phyloP scores from a whole-genome alignment of 768 basidiomycete genomes.

The Suillus luteus region DNA sequence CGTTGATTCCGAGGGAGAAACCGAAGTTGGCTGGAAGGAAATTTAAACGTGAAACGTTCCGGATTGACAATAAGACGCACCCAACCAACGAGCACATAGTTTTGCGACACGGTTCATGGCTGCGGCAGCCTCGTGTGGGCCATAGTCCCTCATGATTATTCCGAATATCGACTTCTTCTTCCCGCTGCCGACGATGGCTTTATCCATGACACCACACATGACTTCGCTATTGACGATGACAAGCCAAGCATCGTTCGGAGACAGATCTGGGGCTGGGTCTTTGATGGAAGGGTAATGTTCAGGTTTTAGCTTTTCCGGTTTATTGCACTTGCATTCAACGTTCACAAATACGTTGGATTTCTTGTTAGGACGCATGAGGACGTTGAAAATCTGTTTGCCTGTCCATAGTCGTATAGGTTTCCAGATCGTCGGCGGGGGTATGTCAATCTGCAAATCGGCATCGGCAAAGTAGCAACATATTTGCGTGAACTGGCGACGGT shows the following conservation, averaged over 20 bases:
- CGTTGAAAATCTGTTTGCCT: slow-evolving; percentile 97
- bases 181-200: slow-evolving; percentile 94
- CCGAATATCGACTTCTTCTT: slow-evolving; percentile 99
- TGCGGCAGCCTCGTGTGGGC: slow-evolving; percentile 87
- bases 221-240: slow-evolving; percentile 98
- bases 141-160: slow-evolving; percentile 96
- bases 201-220: slow-evolving; percentile 99
- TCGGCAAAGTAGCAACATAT: slow-evolving; percentile 95
- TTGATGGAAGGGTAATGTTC: slow-evolving; percentile 62
- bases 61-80: slow-evolving; percentile 44
- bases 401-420: slow-evolving; percentile 96
- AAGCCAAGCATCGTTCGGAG: slow-evolving; percentile 97
- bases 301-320: slow-evolving; percentile 73
- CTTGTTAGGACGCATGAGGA: slow-evolving; percentile 93
- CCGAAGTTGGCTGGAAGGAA: slow-evolving; percentile 86
- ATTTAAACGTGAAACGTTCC: slow-evolving; percentile 14
- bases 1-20: slow-evolving; percentile 97
- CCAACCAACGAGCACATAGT: slow-evolving; percentile 90
- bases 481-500: slow-evolving; percentile 93
- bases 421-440: slow-evolving; percentile 93
- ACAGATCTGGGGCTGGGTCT: slow-evolving; percentile 71
- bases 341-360: slow-evolving; percentile 84
- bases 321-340: slow-evolving; percentile 94
- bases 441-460: slow-evolving; percentile 88
- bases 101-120: slow-evolving; percentile 98